phyloP scores from a whole-genome alignment of 805 yeast species.

The Ogataea neopini region DNA sequence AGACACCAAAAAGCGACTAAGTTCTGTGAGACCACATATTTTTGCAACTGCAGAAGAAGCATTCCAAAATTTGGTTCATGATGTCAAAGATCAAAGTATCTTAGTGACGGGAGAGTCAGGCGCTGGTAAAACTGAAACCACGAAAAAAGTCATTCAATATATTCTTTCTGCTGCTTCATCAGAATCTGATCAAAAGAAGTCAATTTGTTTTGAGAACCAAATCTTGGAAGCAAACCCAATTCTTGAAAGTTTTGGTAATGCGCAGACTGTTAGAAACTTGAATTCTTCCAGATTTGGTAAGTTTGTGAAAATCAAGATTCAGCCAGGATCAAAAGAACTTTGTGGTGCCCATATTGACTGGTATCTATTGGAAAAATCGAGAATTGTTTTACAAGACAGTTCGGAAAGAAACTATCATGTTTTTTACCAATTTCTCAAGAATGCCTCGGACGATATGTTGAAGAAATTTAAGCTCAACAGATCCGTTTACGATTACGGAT shows the following conservation, averaged over 20 bases:
- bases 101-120: constrained; percentile 99
- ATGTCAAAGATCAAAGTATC: constrained; percentile 80
- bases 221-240: constrained; percentile 94
- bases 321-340: constrained; percentile 55
- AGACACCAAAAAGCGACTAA: constrained; percentile 6
- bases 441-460: constrained; percentile 55
- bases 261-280: constrained; percentile 90
- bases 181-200: constrained; percentile 24
- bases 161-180: constrained; percentile 68
- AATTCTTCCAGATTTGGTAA: constrained; percentile 97
- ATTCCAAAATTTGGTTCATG: constrained; percentile 67
- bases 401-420: constrained; percentile 91
- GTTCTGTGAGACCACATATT: constrained; percentile 72
- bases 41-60: constrained; percentile 89
- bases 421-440: constrained; percentile 82
- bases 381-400: constrained; percentile 75
- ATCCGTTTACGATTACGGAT: constrained; percentile 49
- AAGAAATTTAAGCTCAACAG: constrained; percentile 44
- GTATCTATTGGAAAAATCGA: constrained; percentile 89
- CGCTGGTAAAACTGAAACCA: constrained; percentile 98
- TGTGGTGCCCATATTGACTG: constrained; percentile 92
- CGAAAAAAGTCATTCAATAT: constrained; percentile 92
- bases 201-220: constrained; percentile 69
- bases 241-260: constrained; percentile 93
- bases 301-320: constrained; percentile 84